Percentiles rank a stretch among this genome's conserved stretches.
Conservation (phyloP, 306 rosid genomes). For the Prinsepia uniflora region DNA sequence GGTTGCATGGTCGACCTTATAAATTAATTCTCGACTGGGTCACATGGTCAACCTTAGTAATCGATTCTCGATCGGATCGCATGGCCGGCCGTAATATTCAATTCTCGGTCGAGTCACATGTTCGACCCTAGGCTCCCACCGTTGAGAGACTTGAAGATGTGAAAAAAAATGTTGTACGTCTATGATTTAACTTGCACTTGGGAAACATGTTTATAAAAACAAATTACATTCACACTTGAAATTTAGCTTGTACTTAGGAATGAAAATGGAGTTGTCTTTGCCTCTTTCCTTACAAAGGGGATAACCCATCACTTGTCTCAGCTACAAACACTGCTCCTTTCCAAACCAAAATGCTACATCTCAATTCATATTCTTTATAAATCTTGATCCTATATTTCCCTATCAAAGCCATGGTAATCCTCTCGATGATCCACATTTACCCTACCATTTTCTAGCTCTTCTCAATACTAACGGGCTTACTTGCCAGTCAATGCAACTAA, state of each 20-base stretch:
- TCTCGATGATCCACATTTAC: conserved; percentile 75
- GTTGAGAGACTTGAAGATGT: no score
- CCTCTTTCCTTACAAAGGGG: conserved; percentile 37
- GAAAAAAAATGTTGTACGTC: no score
- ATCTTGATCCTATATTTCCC: conserved; percentile 68
- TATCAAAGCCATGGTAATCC: conserved; percentile 60
- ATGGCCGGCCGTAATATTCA: no score
- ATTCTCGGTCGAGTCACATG: no score
- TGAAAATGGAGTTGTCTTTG: conserved; percentile 36
- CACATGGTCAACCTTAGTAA: no score
- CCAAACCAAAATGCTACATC: conserved; percentile 78
- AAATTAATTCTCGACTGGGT: no score
- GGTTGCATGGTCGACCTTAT: no score
- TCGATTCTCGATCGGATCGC: no score
- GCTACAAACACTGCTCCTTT: conserved; percentile 72
- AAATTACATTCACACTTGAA: neutral
- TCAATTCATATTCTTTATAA: conserved; percentile 68
- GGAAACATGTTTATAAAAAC: neutral
- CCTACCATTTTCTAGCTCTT: conserved; percentile 72
- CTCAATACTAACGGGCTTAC: conserved; percentile 62
- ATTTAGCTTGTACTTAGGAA: neutral
- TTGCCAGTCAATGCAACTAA: conserved; percentile 69
- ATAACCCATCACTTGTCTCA: conserved; percentile 24
- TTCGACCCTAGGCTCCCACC: no score
- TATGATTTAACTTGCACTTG: no score